Conservation (phyloP, 768 basidiomycete genomes). For the Daedaleopsis sinensis region DNA sequence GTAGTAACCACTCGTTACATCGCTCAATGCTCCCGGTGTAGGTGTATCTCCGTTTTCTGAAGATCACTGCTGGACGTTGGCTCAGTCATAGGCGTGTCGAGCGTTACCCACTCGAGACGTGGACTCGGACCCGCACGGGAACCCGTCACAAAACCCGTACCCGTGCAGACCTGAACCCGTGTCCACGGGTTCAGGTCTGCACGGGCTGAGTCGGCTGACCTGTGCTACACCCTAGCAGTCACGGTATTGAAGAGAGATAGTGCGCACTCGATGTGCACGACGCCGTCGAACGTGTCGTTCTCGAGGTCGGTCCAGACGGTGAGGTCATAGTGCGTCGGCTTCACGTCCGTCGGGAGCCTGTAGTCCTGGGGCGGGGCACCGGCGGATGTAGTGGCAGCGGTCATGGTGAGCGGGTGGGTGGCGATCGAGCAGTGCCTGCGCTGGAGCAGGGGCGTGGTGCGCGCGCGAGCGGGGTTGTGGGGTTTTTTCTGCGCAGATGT, state of each 20-base stretch:
- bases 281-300: conserved; percentile 73
- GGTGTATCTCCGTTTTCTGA: too few species aligned
- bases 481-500: background rate
- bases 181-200: too few species aligned
- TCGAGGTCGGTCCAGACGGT: conserved; percentile 83
- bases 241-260: conserved; percentile 29
- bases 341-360: conserved; percentile 69
- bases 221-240: too few species aligned
- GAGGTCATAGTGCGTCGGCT: conserved; percentile 78
- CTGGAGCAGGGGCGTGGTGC: background rate
- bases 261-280: conserved; percentile 67
- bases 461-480: background rate
- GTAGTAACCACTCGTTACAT: too few species aligned
- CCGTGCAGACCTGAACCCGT: too few species aligned
- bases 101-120: too few species aligned
- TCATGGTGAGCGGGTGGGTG: conserved; percentile 8
- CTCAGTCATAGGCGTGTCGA: too few species aligned
- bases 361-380: conserved; percentile 29
- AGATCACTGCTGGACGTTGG: too few species aligned
- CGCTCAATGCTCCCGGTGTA: too few species aligned
- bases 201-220: too few species aligned
- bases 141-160: too few species aligned
- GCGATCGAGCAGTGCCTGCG: conserved; percentile 7
- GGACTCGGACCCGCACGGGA: too few species aligned
- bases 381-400: conserved; percentile 4